phyloP scores from a whole-genome alignment of 1,284 basidiomycete genomes.

The Caloboletus inedulis region DNA sequence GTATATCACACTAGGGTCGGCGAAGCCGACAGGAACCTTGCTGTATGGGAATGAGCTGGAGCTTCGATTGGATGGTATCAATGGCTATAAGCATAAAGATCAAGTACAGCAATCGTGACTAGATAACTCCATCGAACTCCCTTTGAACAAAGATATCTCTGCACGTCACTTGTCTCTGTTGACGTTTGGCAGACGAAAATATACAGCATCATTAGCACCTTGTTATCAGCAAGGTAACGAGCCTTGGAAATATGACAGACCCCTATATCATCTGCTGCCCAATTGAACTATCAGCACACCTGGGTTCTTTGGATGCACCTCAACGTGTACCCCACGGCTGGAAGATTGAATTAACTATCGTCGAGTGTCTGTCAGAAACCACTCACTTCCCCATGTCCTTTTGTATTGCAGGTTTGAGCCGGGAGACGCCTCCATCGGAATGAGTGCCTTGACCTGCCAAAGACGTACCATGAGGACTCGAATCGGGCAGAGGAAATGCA shows the following conservation, averaged over 20 bases:
- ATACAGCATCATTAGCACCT: too few relatives aligned
- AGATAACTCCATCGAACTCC: too few relatives aligned
- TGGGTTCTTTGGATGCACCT: constrained; percentile 77
- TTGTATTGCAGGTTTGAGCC: constrained; percentile 90
- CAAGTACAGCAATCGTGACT: too few relatives aligned
- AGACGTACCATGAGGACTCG: not conserved
- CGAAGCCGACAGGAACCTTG: too few relatives aligned
- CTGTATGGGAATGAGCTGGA: too few relatives aligned
- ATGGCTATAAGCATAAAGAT: too few relatives aligned
- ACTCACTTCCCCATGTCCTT: constrained; percentile 76
- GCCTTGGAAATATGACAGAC: not conserved
- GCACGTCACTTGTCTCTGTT: too few relatives aligned
- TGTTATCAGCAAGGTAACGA: too few relatives aligned
- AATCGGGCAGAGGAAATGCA: constrained; percentile 11
- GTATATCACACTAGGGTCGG: not conserved
- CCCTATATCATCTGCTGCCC: not conserved
- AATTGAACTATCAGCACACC: constrained; percentile 86
- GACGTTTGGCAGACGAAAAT: too few relatives aligned
- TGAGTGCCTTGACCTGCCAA: constrained; percentile 75
- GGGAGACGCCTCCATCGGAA: constrained; percentile 75
- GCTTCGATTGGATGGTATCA: too few relatives aligned
- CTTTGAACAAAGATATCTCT: too few relatives aligned
- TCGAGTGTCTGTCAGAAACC: not conserved
- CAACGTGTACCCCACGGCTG: constrained; percentile 14
- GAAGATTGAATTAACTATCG: not conserved